Base-by-base conservation (phyloP, 2,329 filamentous ascomycete species). In the Talaromyces amestolkiae region DNA sequence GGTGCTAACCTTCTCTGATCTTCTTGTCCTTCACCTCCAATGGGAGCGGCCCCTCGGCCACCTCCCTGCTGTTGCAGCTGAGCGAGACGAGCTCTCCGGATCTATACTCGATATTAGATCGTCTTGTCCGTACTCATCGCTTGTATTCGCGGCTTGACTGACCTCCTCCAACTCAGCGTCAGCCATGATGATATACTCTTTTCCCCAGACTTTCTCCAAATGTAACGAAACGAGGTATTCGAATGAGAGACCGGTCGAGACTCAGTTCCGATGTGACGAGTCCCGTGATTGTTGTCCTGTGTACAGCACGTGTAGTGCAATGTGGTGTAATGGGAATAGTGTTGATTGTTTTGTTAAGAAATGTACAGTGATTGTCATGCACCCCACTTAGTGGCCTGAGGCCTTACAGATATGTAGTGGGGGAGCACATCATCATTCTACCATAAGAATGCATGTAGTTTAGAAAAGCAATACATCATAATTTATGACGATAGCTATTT, bases 31-130 rank as follows among this genome's bases (percentile, higher is more conserved):
- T 83, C 82, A 71, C 81, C 83, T 67, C 80, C 79, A 66, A 80
- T 80, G 59, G 81, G 78, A 65, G 80, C 80, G 59, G 81, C 77
- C 66, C 80, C 80, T 67, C 82, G 80, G 56, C 80, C 79, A 62
- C 79, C 80, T 65, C 83, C 84, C 67, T 87, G 84, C 72, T 93
- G 86, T 79, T 96, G 95, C 70, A 98, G 89, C 82, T 99, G 93
- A 79, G 94, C 91, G 63, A 97, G 89, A 68, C 95, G 92, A 73
- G 94, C 94, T 79, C 92, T 91, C 76, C 94, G 86, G 76, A 98
- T 97, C 90, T 97, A 74, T 54, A 63, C 58, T 53, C 31, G 43
- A 7, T 51, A 27, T 64, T 64, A 35, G 51, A 22, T 51, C n/a
- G 8, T 47, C 35, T 7, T 27, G 9, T 41, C 31, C 33, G 37